These are phyloP conservation scores for Pelargonium citronellum DNA, from an alignment of 441 rosid genomes.

Conservation along the genomic window DNA sequence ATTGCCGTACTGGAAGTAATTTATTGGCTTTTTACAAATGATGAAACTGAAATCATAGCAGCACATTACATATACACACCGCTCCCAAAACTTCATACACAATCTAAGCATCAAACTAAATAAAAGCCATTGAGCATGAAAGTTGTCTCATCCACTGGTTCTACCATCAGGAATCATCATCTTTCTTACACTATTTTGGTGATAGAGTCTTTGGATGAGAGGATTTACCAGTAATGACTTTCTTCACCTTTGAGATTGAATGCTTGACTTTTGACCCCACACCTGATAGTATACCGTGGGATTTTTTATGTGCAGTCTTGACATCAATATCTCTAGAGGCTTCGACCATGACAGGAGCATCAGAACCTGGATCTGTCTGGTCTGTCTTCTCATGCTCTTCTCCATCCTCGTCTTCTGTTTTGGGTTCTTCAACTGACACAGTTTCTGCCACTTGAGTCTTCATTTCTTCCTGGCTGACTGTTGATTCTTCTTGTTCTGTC, in stretches of 20 bases:
- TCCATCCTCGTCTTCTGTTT: slow-evolving; percentile 40
- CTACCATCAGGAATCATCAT: not conserved
- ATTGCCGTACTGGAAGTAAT: not conserved
- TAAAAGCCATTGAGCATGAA: slow-evolving; percentile 2
- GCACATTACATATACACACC: slow-evolving; percentile 14
- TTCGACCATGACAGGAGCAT: slow-evolving; percentile 59
- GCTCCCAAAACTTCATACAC: slow-evolving; percentile 12
- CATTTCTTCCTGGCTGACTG: slow-evolving; percentile 22
- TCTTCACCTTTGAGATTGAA: slow-evolving; percentile 86
- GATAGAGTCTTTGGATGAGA: slow-evolving; percentile 59
- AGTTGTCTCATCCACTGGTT: not conserved
- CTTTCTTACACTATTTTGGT: slow-evolving; percentile 31
- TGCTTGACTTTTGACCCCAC: slow-evolving; percentile 89
- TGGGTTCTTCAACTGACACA: slow-evolving; percentile 31
- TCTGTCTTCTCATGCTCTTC: slow-evolving; percentile 50
- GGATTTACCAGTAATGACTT: slow-evolving; percentile 79
- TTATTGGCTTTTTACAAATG: slow-evolving; percentile 10
- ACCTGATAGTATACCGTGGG: slow-evolving; percentile 69
- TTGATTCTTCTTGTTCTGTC: slow-evolving; percentile 25
- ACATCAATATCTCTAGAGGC: slow-evolving; percentile 47
- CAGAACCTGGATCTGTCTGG: slow-evolving; percentile 49
- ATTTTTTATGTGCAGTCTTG: slow-evolving; percentile 59
- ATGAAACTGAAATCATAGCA: slow-evolving; percentile 1
- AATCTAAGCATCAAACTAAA: not conserved
- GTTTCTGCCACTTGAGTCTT: slow-evolving; percentile 25